phyloP scores from a whole-genome alignment of 345 rosid genomes.

The Pistacia atlantica region DNA sequence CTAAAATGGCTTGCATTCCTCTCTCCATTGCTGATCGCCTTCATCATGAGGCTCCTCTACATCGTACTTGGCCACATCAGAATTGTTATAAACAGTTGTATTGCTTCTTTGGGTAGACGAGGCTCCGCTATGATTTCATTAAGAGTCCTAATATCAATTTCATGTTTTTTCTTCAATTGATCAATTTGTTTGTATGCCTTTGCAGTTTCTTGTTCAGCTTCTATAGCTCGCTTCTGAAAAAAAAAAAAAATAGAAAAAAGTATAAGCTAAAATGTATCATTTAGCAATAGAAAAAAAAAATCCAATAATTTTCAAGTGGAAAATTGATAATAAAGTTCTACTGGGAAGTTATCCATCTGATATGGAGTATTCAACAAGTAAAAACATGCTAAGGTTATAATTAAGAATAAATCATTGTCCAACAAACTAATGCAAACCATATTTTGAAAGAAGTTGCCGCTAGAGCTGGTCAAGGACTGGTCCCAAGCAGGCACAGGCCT shows the following conservation, averaged over 20 bases:
- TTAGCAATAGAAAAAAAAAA: conserved; percentile 4
- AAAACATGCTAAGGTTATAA: no score
- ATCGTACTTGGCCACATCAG: conserved; percentile 50
- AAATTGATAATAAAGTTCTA: neutral
- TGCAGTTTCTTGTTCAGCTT: conserved; percentile 46
- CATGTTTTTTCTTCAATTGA: conserved; percentile 47
- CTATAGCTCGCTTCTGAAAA: conserved; percentile 65
- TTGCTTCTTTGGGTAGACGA: conserved; percentile 46
- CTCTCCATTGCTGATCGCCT: conserved; percentile 67
- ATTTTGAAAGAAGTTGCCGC: neutral
- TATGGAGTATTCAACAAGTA: neutral
- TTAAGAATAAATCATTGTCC: no score
- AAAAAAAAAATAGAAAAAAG: neutral
- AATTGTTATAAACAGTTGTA: conserved; percentile 30
- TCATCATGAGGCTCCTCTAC: conserved; percentile 41
- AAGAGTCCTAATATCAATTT: conserved; percentile 40
- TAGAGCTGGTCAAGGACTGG: no score
- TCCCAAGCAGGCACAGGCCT: no score
- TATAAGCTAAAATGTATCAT: neutral
- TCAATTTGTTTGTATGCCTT: no score
- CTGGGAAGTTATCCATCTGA: neutral
- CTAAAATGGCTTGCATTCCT: conserved; percentile 63
- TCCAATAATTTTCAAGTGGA: neutral
- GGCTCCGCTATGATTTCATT: conserved; percentile 50
- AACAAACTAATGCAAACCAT: neutral